Base-by-base conservation (phyloP, 2,329 filamentous ascomycete genomes). In the Neodidymelliopsis sp. region DNA sequence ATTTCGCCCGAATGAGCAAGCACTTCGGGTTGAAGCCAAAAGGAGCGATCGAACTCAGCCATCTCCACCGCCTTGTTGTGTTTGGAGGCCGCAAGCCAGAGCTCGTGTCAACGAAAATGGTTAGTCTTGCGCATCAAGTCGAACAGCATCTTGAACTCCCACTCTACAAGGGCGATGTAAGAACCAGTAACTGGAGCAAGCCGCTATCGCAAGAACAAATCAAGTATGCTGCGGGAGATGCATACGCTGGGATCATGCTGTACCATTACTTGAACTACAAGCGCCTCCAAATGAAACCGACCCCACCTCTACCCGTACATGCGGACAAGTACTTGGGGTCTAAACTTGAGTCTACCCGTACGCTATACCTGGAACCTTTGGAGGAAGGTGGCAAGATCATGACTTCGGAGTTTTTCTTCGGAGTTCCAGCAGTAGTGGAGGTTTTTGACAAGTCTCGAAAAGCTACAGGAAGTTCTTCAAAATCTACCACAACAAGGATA, bases 161-260 rank as follows among this genome's bases (percentile, higher is more conserved):
- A 2, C 70, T 97, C 51, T 86, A 80, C 65, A 97, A 97, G 71
- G 90, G 96, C 68, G 75, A 82, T 30, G 89, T 95, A 2, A 82
- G 92, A 13, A 80, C 80, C 1, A 86, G 90, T 57, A 81, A 93
- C 65, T 97, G 93, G 92, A 84, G 84, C 20, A 74, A 77, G 49
- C 65, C 76, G 1, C 74, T 97, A 24, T 79, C 76, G 15, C 75
- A 80, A 56, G 70, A 82, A 8, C 92, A 97, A 67, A 81, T 90
- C 13, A 71, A 81, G 79, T 93, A 81, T 77, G 73, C 92, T n/a
- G 91, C 91, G 2, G 84, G 87, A 0, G 93, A 97, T 72, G 89
- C 91, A 0, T 97, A 96, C 67, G 91, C 91, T 24, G 87, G 88
- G 3, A 73, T 92, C 11, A 87, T 90, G 60, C 76, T 97, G 0